These are phyloP conservation scores for Exidia glandulosa DNA, from an alignment of 768 basidiomycete genomes.

Conservation along the genomic window DNA sequence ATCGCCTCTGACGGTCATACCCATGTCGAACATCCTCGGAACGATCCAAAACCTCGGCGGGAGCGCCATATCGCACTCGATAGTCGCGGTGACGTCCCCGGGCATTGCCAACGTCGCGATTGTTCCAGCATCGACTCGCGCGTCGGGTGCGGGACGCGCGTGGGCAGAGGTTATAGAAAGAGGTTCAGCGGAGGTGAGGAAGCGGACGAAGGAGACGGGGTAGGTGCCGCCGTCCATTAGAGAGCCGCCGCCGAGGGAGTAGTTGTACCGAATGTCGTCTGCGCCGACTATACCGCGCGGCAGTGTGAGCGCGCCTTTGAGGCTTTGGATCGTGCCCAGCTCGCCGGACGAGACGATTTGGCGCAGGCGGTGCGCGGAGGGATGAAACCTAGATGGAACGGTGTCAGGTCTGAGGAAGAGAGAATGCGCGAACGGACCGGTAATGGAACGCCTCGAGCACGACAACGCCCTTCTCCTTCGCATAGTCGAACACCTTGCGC, in stretches of 20 bases:
- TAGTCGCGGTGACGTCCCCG: conserved; percentile 15
- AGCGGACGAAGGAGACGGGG: background rate
- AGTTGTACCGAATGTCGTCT: conserved; percentile 13
- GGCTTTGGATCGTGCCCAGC: conserved; percentile 7
- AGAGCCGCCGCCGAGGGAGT: conserved; percentile 15
- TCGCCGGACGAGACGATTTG: conserved; percentile 8
- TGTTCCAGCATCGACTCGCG: background rate
- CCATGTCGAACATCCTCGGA: conserved; percentile 27
- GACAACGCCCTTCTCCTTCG: conserved; percentile 14
- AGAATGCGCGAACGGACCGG: conserved; percentile 5
- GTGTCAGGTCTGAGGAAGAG: no score
- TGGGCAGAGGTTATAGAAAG: background rate
- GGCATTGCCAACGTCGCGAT: conserved; percentile 13
- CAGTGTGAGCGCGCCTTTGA: conserved; percentile 4
- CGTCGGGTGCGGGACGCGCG: background rate
- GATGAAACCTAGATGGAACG: conserved; percentile 10
- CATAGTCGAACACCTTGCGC: conserved; percentile 17
- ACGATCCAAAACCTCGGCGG: conserved; percentile 23
- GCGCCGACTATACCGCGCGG: conserved; percentile 1
- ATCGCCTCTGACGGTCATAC: conserved; percentile 31
- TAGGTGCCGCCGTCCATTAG: conserved; percentile 14
- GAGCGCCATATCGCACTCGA: conserved; percentile 24
- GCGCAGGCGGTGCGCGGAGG: conserved; percentile 8
- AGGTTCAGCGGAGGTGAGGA: background rate
- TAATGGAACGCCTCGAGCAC: conserved; percentile 21